Conservation (phyloP, 805 yeast species). For the Wickerhamiella occidentalis region DNA sequence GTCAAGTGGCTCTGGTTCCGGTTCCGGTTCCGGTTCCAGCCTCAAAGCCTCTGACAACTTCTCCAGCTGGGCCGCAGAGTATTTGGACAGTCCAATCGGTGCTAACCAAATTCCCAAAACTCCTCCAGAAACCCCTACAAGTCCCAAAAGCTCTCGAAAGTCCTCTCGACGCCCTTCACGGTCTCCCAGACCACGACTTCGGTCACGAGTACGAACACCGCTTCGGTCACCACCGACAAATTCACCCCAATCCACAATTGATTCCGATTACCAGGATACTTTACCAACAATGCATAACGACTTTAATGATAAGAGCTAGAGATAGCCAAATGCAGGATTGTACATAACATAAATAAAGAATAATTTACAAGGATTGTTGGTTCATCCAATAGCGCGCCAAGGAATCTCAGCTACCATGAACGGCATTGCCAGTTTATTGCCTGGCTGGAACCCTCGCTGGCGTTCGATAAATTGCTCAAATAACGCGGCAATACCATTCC, state of each 20-base stretch:
- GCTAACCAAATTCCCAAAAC: background rate
- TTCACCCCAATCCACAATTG: background rate
- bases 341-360: conserved; percentile 9
- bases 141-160: background rate
- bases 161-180: background rate
- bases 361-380: conserved; percentile 7
- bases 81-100: background rate
- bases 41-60: background rate
- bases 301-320: too few species aligned
- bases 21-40: too few species aligned
- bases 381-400: conserved; percentile 15
- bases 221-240: background rate
- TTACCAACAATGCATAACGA: background rate
- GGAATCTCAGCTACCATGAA: conserved; percentile 31
- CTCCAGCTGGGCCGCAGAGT: background rate
- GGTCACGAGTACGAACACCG: background rate
- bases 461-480: conserved; percentile 29
- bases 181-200: background rate
- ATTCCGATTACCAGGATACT: background rate
- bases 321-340: background rate
- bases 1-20: too few species aligned
- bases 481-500: conserved; percentile 28
- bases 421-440: conserved; percentile 28
- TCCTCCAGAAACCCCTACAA: background rate
- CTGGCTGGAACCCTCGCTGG: conserved; percentile 11